Evolutionary conservation across 306 rosid genomes (phyloP), one percentile per base, ranked within the genome.

Genomic region (Casuarina equisetifolia): DNA sequence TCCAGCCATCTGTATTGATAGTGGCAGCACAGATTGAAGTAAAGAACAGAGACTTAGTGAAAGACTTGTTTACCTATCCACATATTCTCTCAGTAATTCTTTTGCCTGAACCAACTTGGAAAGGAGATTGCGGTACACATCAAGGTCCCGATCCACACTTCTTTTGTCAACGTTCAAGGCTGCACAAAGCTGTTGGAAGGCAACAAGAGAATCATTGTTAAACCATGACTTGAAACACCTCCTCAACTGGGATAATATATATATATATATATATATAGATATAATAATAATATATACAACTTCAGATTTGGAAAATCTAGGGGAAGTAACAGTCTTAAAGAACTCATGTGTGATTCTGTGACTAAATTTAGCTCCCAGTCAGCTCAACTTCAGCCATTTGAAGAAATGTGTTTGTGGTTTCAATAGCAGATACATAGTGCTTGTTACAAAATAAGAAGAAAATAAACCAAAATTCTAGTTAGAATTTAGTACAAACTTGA

Each of bases 91-190:
- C 51, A 92, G 97, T 80, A 96, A 84, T 78, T 96, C 98, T 78
- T 96, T 96, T 17, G 99, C 99, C 85, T 96, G 99, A 84, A 92
- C 99, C 87, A 96, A 79, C 85, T 93, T 96, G 46, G 99, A 92
- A 55, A 96, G 99, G 77, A 92, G 86, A 83, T 96, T 92, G 62
- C 98, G 98, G 75, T 92, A 96, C 77, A 96, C 94, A 40, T 96
- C 99, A 87, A 96, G 91, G 88, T 96, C 99, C 42, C 98, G 89
- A 81, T 96, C 99, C 76, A 96, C 99, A 75, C 94, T 85, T 88
- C 89, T 87, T 84, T 96, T 96, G 84, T 89, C 67, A 69, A 96
- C 68, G 70, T 89, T 92, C 78, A 96, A 83, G 80, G 92, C 86
- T 2, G 88, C 85, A 62, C 99, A 96, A 62, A 92, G 91, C 99